phyloP scores from a whole-genome alignment of 331 rosid species.

The Quercus tomentella region DNA sequence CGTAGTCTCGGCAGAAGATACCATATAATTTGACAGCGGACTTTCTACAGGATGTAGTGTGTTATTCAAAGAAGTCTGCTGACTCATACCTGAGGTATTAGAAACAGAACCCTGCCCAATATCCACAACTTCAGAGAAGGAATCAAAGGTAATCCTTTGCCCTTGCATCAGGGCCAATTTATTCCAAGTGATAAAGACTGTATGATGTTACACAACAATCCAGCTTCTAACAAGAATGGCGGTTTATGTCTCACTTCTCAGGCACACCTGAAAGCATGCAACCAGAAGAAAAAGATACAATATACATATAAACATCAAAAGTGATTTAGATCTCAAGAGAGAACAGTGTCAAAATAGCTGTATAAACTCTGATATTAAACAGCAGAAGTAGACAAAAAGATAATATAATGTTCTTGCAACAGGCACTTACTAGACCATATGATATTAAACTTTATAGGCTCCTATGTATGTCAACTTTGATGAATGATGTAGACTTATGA shows the following conservation, averaged over 20 bases:
- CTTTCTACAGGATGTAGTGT: constrained; percentile 48
- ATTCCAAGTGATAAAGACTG: constrained; percentile 25
- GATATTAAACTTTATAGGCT: not conserved
- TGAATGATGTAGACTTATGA: not conserved
- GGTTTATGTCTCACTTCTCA: constrained; percentile 19
- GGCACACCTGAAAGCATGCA: constrained; percentile 15
- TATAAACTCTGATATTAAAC: not conserved
- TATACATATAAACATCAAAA: not conserved
- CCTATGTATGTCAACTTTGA: not conserved
- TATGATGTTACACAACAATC: constrained; percentile 1
- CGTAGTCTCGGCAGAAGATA: constrained; percentile 48
- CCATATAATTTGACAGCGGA: constrained; percentile 52
- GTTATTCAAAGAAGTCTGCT: constrained; percentile 44
- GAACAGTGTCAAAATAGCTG: not conserved
- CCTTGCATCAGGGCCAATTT: constrained; percentile 69
- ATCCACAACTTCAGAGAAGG: constrained; percentile 46
- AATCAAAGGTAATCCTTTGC: constrained; percentile 48
- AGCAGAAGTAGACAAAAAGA: not conserved
- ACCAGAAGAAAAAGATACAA: not conserved
- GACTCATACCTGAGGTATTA: constrained; percentile 50
- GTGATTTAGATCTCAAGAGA: not conserved
- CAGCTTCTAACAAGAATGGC: constrained; percentile 12
- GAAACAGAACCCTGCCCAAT: constrained; percentile 55
- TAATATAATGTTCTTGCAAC: not conserved
- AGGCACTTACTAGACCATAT: not conserved